Evolutionary conservation across 257 asterid species (phyloP).

Genomic region (Nyctanthes arbortristis): DNA sequence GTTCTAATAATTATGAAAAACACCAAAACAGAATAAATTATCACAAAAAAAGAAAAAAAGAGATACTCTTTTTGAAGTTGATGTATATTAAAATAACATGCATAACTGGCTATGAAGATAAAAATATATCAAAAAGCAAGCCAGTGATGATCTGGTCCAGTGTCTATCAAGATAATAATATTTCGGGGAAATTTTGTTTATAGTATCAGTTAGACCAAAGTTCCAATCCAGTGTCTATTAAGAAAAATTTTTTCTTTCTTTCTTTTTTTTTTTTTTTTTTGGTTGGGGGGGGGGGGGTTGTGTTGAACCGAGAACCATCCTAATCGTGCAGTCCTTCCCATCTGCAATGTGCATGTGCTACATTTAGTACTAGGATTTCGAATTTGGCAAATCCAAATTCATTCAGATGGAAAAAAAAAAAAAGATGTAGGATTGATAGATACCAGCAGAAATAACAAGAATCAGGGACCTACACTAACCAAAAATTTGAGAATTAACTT

Average conservation of each 20-base stretch:
- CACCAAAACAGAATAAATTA: not conserved
- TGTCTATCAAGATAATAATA: too few species aligned
- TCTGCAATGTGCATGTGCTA: not conserved
- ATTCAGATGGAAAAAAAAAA: not conserved
- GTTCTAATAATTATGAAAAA: constrained; percentile 44
- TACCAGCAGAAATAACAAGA: not conserved
- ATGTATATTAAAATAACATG: not conserved
- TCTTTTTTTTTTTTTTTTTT: too few species aligned
- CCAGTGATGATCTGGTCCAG: too few species aligned
- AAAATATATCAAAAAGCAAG: not conserved
- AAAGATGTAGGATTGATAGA: not conserved
- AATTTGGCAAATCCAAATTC: not conserved
- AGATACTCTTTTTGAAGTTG: not conserved
- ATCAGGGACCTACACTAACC: not conserved
- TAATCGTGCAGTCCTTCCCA: too few species aligned
- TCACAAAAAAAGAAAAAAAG: too few species aligned
- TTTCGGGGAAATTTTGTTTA: not conserved
- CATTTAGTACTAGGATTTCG: not conserved
- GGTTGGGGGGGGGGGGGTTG: too few species aligned
- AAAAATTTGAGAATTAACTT: not conserved
- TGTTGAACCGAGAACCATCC: too few species aligned
- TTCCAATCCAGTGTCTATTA: not conserved
- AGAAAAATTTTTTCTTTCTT: too few species aligned
- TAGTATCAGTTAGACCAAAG: not conserved
- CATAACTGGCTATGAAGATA: not conserved